phyloP scores from a whole-genome alignment of 2,329 filamentous ascomycete genomes.

The Corynespora cassiicola region DNA sequence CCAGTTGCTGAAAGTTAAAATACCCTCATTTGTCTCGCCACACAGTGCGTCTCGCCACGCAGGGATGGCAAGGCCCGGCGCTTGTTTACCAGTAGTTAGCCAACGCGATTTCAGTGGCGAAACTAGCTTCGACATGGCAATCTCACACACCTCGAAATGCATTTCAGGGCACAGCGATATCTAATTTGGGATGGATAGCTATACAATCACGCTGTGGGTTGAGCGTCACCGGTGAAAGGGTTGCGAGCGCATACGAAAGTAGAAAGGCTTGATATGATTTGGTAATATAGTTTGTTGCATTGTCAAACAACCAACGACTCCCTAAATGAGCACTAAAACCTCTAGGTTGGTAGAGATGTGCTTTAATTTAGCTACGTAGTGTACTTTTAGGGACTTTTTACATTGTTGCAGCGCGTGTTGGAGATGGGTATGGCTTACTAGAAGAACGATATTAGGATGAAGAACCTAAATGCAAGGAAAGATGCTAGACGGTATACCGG shows the following conservation, averaged over 20 bases:
- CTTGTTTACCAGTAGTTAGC: too few species aligned
- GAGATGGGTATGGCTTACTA: too few species aligned
- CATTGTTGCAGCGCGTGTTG: too few species aligned
- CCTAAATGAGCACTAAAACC: constrained; percentile 1
- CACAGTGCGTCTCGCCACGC: constrained; percentile 3
- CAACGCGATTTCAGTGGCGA: constrained; percentile 1
- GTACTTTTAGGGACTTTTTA: too few species aligned
- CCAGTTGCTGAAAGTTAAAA: constrained; percentile 5
- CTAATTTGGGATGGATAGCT: constrained; percentile 7
- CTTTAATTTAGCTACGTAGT: constrained; percentile 2
- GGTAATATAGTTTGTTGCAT: constrained; percentile 1
- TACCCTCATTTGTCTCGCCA: constrained; percentile 7
- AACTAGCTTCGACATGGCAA: constrained; percentile 6
- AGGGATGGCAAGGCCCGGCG: constrained; percentile 4
- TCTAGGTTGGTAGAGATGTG: constrained; percentile 4
- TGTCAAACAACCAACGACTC: constrained; percentile 2
- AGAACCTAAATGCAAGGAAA: too few species aligned
- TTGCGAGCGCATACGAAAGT: constrained; percentile 6
- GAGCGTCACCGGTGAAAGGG: constrained; percentile 3
- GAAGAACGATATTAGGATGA: too few species aligned
- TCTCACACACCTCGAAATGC: constrained; percentile 6
- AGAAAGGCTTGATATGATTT: constrained; percentile 1
- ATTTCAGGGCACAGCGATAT: constrained; percentile 8
- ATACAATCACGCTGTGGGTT: constrained; percentile 6
- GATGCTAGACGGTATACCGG: too few species aligned